A percentile compares a stretch with the other conserved stretches of the same genome.
Conservation (phyloP, 1,284 basidiomycete genomes). For the Pseudozyma hubeiensis region DNA sequence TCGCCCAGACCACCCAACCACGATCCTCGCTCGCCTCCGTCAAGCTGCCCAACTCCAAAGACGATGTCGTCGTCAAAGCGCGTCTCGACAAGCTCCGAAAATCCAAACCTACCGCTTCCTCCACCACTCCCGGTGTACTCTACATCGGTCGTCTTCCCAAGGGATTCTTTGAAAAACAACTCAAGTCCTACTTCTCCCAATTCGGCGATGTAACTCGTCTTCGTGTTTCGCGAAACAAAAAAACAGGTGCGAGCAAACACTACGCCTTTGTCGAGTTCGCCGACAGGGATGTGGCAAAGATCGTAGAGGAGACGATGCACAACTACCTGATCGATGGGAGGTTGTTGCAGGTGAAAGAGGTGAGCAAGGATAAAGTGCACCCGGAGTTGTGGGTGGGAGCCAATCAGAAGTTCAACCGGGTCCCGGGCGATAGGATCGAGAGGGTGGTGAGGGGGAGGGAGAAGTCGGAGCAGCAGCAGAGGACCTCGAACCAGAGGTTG, state of each 20-base stretch:
- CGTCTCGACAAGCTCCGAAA: constrained; percentile 58
- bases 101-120: constrained; percentile 24
- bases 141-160: constrained; percentile 92
- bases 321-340: constrained; percentile 96
- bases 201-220: constrained; percentile 91
- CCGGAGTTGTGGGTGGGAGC: constrained; percentile 96
- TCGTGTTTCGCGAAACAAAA: constrained; percentile 91
- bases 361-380: constrained; percentile 86
- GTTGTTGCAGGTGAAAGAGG: constrained; percentile 82
- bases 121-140: constrained; percentile 77
- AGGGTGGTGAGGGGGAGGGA: constrained; percentile 78
- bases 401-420: constrained; percentile 85
- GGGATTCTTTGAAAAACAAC: constrained; percentile 95
- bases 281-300: constrained; percentile 86
- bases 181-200: constrained; percentile 91
- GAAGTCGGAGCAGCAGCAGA: constrained; percentile 80
- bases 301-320: constrained; percentile 98
- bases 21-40: constrained; percentile 33
- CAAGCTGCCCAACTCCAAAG: constrained; percentile 65
- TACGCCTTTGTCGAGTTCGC: constrained; percentile 97
- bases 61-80: constrained; percentile 57
- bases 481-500: constrained; percentile 77
- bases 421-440: constrained; percentile 81
- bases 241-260: constrained; percentile 95
- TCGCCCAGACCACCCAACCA: constrained; percentile 12